These are phyloP conservation scores for Fusarium haematococcum DNA, from an alignment of 2,329 filamentous ascomycete species.

Conservation along the genomic window DNA sequence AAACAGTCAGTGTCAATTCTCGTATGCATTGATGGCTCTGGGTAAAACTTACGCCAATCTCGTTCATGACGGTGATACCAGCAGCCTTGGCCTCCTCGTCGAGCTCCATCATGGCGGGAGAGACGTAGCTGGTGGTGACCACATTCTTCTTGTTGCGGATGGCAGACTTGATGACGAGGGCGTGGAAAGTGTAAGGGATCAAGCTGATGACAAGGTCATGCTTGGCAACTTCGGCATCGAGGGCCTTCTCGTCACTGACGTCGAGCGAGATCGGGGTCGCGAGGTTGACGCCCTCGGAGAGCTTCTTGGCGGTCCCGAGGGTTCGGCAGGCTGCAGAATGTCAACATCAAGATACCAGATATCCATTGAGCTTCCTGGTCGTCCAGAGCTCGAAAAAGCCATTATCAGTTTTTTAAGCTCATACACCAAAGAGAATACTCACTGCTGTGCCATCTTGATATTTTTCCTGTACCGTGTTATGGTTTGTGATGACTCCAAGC, in stretches of 20 bases:
- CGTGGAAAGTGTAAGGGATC: constrained; percentile 94
- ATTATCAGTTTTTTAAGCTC: neutral
- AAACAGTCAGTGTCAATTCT: neutral
- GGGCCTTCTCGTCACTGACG: constrained; percentile 78
- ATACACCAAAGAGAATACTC: neutral
- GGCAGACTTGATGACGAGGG: constrained; percentile 89
- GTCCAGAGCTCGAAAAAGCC: neutral
- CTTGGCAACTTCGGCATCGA: constrained; percentile 85
- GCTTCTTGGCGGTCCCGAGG: constrained; percentile 79
- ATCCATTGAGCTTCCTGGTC: neutral
- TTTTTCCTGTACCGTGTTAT: neutral
- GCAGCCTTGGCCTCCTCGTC: constrained; percentile 86
- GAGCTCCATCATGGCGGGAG: constrained; percentile 90
- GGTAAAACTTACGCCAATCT: constrained; percentile 75
- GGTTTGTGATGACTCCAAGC: constrained; percentile 1
- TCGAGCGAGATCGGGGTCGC: constrained; percentile 85
- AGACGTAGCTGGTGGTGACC: constrained; percentile 94
- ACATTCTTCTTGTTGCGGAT: constrained; percentile 96
- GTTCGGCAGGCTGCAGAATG: constrained; percentile 79
- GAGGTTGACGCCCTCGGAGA: constrained; percentile 78
- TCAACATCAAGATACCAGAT: neutral
- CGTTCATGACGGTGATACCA: constrained; percentile 97
- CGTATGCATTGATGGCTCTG: neutral
- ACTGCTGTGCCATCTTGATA: constrained; percentile 9
- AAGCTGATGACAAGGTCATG: constrained; percentile 83